Base-by-base conservation (phyloP, 2,329 filamentous ascomycete genomes). In the Pyrenophora tritici-repentis region DNA sequence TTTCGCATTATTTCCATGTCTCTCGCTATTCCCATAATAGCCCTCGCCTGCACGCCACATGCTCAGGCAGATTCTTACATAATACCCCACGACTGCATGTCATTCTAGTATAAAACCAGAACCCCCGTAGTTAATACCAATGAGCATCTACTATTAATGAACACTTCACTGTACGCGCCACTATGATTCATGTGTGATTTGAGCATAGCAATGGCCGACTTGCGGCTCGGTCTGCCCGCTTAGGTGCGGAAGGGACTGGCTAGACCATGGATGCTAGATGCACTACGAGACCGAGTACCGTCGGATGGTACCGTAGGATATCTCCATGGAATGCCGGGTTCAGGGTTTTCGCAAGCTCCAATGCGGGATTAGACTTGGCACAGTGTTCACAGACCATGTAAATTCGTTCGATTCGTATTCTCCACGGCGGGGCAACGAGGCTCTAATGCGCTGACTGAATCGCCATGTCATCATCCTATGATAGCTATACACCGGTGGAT, bases 81-180 rank as follows among this genome's bases (percentile, higher is more conserved):
- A 55, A 52, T 48, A 49, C 20, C 26, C 7, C 20, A 22, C 33
- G 41, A 53, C 44, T 53, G 42, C 49, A 46, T 45, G 39, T 44
- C 10, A 13, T 36, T 31, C 39, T 48, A 24, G 31, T 40, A 24
- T 39, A 42, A 42, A 48, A 39, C 13, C 17, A 18, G n/a, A 6
- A 44, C 16, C 34, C 14, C 14, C 6, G 32, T 43, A 42, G 17
- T 48, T 53, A 48, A 48, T 45, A 52, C 9, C 17, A 18, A 39
- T 36, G 24, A 26, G 34, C 42, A 38, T 37, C 18, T 16, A 34
- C 9, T n/a, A 18, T 17, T 16, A 38, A 34, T 29, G 17, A 16
- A 4, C 7, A 41, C 24, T 18, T 17, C 12, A 18, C 13, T 8
- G 22, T n/a, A 9, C 34, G 18, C 8, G 6, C 22, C 12, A 13